Evolutionary conservation across 139 green algal genomes (phyloP).

Genomic region (Yamagishiella unicocca): DNA sequence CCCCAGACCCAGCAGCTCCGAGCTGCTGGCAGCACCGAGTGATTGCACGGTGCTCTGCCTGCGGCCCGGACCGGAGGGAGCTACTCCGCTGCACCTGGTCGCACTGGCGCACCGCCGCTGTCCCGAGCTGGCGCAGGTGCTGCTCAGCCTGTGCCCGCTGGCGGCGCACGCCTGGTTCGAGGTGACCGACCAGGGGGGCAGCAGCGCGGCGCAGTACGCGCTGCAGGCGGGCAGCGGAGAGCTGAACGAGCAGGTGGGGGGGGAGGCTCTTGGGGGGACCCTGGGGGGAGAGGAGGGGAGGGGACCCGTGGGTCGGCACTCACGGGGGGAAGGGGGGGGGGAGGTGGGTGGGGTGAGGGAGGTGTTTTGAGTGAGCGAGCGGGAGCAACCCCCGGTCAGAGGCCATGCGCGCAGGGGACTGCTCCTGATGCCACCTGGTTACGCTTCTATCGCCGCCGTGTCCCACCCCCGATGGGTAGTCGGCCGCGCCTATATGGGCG

Average conservation of each 20-base stretch:
- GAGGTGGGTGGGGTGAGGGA: not conserved
- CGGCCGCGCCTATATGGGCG: no score
- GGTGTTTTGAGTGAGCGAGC: no score
- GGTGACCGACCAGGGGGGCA: not conserved
- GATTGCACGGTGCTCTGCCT: constrained; percentile 11
- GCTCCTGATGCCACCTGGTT: no score
- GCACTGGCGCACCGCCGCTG: not conserved
- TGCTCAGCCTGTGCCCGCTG: constrained; percentile 22
- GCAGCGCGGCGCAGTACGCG: constrained; percentile 14
- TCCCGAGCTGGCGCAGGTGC: not conserved
- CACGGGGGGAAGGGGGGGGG: not conserved
- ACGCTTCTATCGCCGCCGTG: no score
- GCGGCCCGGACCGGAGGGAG: not conserved
- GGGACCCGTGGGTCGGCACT: no score
- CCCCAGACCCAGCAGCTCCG: not conserved
- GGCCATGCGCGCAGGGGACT: no score
- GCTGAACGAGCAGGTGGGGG: constrained; percentile 34
- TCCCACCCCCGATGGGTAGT: no score
- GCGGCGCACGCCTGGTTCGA: constrained; percentile 37
- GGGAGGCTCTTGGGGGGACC: no score
- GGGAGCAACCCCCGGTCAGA: no score
- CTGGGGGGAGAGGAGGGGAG: not conserved
- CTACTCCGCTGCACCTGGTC: constrained; percentile 14
- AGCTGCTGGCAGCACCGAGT: not conserved
- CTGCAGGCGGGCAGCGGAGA: not conserved